Percentiles rank a stretch among this genome's conserved stretches.
These are phyloP conservation scores for Penicillium cataractarum DNA, from an alignment of 495 filamentous ascomycete genomes.

Conservation along the genomic window DNA sequence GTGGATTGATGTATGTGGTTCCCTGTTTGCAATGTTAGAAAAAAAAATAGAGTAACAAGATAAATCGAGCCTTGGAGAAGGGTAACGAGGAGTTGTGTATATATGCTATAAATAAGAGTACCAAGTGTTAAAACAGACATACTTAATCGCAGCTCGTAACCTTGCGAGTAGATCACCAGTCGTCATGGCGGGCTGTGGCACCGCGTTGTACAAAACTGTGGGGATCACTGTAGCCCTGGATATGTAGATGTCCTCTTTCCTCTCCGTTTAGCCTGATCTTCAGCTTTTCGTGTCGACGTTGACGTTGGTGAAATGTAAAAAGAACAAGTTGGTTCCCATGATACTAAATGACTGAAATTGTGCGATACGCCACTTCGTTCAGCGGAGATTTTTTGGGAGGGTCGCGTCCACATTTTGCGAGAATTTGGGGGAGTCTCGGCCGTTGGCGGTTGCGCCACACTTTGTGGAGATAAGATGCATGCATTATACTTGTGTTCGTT, in stretches of 20 bases:
- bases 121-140: too few relatives aligned
- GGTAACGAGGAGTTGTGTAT: not conserved
- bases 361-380: not conserved
- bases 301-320: too few relatives aligned
- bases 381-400: not conserved
- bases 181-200: conserved; percentile 10
- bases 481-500: not conserved
- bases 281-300: too few relatives aligned
- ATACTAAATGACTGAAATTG: not conserved
- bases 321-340: not conserved
- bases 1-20: conserved; percentile 23
- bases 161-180: conserved; percentile 14
- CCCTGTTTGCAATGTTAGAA: conserved; percentile 12
- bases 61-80: too few relatives aligned
- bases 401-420: too few relatives aligned
- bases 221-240: not conserved
- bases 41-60: not conserved
- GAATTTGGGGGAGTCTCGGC: not conserved
- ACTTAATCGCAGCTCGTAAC: conserved; percentile 17
- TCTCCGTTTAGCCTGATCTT: not conserved
- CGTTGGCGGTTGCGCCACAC: not conserved
- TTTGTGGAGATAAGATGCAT: not conserved
- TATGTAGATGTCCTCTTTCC: not conserved
- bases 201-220: not conserved
- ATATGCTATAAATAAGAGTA: too few relatives aligned